Percentiles rank a stretch among this genome's conserved stretches.
These are phyloP conservation scores for Coelastrella sp. DNA, from an alignment of 139 green algal genomes.

Conservation along the genomic window DNA sequence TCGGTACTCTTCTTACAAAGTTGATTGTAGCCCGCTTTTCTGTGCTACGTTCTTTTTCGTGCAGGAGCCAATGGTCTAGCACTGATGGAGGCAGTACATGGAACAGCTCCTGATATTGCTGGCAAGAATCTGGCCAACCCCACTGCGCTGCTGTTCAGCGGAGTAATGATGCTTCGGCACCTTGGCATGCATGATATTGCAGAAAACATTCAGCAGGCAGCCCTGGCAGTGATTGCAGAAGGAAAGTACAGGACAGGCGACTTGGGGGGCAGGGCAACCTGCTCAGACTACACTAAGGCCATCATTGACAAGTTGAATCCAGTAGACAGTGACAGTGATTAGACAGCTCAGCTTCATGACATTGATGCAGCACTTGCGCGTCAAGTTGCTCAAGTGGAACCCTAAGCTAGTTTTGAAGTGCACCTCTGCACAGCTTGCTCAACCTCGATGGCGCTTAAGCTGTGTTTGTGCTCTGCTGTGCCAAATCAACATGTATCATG, in stretches of 20 bases:
- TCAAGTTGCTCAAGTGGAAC: too few relatives aligned
- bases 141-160: constrained; percentile 91
- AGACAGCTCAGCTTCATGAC: too few relatives aligned
- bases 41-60: background rate
- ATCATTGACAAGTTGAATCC: constrained; percentile 85
- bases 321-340: background rate
- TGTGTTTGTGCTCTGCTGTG: too few relatives aligned
- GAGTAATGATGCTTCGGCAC: constrained; percentile 96
- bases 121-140: constrained; percentile 94
- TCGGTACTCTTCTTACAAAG: too few relatives aligned
- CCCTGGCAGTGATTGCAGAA: constrained; percentile 77
- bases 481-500: too few relatives aligned
- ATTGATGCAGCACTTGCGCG: too few relatives aligned
- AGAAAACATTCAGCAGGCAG: constrained; percentile 84
- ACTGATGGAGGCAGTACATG: constrained; percentile 96
- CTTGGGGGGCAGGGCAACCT: constrained; percentile 84
- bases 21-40: background rate
- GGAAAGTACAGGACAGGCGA: constrained; percentile 92
- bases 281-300: constrained; percentile 91
- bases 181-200: constrained; percentile 64
- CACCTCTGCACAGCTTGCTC: too few relatives aligned
- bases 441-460: too few relatives aligned
- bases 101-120: constrained; percentile 95
- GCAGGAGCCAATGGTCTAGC: constrained; percentile 82
- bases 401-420: too few relatives aligned